A percentile compares a stretch with the other conserved stretches of the same genome.
phyloP scores from a whole-genome alignment of 2,329 filamentous ascomycete species.

The Cadophora luteo-olivacea region DNA sequence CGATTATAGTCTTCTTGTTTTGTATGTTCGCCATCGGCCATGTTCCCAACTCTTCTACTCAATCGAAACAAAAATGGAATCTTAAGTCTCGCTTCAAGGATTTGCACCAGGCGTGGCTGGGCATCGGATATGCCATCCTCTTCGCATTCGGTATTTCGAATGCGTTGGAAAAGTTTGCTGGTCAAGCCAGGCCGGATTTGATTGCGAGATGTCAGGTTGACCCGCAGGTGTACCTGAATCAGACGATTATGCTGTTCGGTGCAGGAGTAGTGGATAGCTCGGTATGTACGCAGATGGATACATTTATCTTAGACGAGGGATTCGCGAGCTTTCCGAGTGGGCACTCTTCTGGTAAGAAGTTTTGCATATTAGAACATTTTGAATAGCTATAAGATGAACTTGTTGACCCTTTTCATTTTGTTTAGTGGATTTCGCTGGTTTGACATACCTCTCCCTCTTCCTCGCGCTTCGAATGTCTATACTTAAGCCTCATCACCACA shows the following conservation, averaged over 20 bases:
- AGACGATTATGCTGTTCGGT: not conserved
- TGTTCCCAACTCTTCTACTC: not conserved
- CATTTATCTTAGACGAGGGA: not conserved
- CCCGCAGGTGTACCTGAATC: not conserved
- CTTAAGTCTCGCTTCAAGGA: not conserved
- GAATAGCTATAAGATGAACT: not conserved
- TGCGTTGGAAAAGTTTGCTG: not conserved
- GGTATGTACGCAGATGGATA: not conserved
- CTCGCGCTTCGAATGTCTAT: not conserved
- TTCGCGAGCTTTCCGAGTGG: not conserved
- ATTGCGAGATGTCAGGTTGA: slow-evolving; percentile 1
- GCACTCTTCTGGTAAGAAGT: not conserved
- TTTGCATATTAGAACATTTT: not conserved
- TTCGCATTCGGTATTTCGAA: not conserved
- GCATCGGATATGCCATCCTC: not conserved
- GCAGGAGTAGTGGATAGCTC: not conserved
- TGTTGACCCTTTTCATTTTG: not conserved
- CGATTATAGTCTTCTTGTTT: not conserved
- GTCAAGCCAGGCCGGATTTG: not conserved
- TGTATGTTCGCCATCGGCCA: not conserved
- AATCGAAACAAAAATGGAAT: not conserved
- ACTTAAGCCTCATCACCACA: not conserved
- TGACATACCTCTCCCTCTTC: not conserved
- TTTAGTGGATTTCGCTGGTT: not conserved
- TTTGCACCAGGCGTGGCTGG: not conserved